Base-by-base conservation (phyloP, 306 rosid genomes). In the Comarum palustre region DNA sequence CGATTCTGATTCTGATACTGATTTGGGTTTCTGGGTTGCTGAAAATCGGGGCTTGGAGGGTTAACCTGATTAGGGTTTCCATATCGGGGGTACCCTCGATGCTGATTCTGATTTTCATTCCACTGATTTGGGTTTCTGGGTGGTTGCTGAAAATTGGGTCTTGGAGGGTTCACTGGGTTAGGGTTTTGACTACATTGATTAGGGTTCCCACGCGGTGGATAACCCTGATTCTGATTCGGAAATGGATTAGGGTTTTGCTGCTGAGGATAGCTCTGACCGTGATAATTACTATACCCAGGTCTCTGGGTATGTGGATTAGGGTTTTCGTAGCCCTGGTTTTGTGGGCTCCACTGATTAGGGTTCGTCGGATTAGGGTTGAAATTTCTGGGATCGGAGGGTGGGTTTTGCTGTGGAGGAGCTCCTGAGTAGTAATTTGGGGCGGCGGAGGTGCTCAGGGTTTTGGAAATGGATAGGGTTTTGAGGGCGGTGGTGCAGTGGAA, bases 361-460 rank as follows among this genome's bases (percentile, higher is more conserved):
- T 52, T 64, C 71, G 32, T 31, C 54, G 27, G 76, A 36, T 71
- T 72, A 4, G 61, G 31, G 41, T 75, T 74, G 59, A 68, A 55
- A 73, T 24, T 43, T 58, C 73, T 27, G 59, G 81, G 77, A 70
- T 86, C 90, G 65, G 93, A 80, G n/a, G 88, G 17, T 27, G 73
- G 77, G 14, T 71, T 68, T 46, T 71, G 77, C 59, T 65, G 82
- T 32, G 75, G 74, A 8, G 82, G 65, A 50, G 82, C 20, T 17
- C 76, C 83, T 16, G 78, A 84, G 69, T 65, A 79, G 1, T 88
- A 82, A 6, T 79, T 82, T 73, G 93, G 91, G 46, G 79, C 14
- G 0, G 96, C 81, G 10, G 87, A 84, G 42, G 92, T 82, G 80
- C 80, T 81, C 15, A 88, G 84, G 72, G 87, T 63, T 84, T 76